These are phyloP conservation scores for Epichloe amarillans DNA, from an alignment of 2,329 filamentous ascomycete species.

Conservation along the genomic window DNA sequence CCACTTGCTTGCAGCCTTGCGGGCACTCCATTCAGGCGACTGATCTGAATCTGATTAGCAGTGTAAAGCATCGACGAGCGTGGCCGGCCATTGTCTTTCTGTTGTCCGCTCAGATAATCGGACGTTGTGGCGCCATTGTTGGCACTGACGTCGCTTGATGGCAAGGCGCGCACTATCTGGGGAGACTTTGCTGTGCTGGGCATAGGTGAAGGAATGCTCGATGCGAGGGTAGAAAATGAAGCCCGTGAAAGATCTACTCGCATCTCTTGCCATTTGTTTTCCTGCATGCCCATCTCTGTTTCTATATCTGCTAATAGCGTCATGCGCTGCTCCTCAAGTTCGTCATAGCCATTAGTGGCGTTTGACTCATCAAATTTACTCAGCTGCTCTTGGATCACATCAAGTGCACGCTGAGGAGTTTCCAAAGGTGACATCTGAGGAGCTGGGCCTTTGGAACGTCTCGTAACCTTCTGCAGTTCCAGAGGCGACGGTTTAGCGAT, in stretches of 20 bases:
- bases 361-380: constrained; percentile 31
- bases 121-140: neutral
- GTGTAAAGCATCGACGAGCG: neutral
- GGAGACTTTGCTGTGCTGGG: neutral
- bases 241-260: constrained; percentile 37
- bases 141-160: neutral
- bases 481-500: constrained; percentile 45
- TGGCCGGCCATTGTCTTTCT: neutral
- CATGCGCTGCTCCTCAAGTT: constrained; percentile 28
- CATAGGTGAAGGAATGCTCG: constrained; percentile 9
- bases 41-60: constrained; percentile 1
- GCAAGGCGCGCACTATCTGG: neutral
- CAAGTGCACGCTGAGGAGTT: constrained; percentile 35
- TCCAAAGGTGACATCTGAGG: constrained; percentile 39
- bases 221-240: constrained; percentile 34
- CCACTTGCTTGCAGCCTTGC: neutral
- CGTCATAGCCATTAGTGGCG: constrained; percentile 17
- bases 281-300: constrained; percentile 46
- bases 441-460: constrained; percentile 30
- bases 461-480: constrained; percentile 29
- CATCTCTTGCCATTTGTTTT: constrained; percentile 45
- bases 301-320: constrained; percentile 46
- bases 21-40: neutral
- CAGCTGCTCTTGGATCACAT: constrained; percentile 38
- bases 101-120: neutral